Evolutionary conservation across 768 basidiomycete genomes (phyloP).

Genomic region (Cystofilobasidium ferigula): DNA sequence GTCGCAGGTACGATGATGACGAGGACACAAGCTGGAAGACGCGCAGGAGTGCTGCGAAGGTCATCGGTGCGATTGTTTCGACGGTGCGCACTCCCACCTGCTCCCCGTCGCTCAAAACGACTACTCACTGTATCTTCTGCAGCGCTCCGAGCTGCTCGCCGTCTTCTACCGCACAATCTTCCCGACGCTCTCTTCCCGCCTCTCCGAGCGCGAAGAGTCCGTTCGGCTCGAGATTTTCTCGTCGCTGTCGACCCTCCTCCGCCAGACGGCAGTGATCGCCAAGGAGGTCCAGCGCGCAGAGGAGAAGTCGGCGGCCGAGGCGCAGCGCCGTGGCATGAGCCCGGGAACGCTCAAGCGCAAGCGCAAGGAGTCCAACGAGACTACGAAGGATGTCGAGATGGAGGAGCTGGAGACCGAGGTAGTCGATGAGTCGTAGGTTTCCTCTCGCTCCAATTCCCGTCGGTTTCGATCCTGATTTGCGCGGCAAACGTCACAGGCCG

Average conservation of each 20-base stretch:
- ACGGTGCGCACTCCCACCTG: conserved; percentile 41
- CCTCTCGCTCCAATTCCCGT: neutral
- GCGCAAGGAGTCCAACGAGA: conserved; percentile 27
- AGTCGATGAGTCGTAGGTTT: conserved; percentile 33
- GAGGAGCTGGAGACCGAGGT: conserved; percentile 49
- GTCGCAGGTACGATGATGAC: conserved; percentile 85
- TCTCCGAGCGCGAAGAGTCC: conserved; percentile 88
- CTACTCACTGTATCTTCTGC: neutral
- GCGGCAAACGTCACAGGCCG: conserved; percentile 21
- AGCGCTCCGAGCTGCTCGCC: conserved; percentile 68
- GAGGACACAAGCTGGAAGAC: conserved; percentile 98
- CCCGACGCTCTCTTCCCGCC: conserved; percentile 77
- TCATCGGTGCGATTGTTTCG: conserved; percentile 69
- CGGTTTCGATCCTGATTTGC: neutral
- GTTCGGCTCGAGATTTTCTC: conserved; percentile 87
- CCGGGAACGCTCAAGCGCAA: conserved; percentile 38
- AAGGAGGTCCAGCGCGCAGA: conserved; percentile 51
- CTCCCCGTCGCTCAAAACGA: neutral
- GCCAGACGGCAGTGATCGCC: conserved; percentile 71
- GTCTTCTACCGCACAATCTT: conserved; percentile 74
- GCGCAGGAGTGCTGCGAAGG: conserved; percentile 81
- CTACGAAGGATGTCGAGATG: conserved; percentile 48
- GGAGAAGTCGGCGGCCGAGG: conserved; percentile 36
- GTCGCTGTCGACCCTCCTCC: conserved; percentile 68
- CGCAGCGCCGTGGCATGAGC: conserved; percentile 10